phyloP scores from a whole-genome alignment of 768 basidiomycete species.

The Suillus cothurnatus region DNA sequence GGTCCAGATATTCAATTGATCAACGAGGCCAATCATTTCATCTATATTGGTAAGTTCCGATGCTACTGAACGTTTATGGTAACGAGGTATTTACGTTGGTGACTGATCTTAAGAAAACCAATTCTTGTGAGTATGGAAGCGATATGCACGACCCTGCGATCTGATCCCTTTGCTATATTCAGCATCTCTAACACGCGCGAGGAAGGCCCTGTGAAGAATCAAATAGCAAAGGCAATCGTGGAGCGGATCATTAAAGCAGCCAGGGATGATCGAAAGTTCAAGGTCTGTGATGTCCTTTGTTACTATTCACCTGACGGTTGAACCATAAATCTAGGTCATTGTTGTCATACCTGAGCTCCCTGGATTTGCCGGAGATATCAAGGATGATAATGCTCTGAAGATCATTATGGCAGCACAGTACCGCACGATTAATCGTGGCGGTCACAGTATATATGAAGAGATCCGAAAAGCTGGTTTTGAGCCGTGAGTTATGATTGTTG shows the following conservation, averaged over 20 bases:
- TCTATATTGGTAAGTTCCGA: slow-evolving; percentile 80
- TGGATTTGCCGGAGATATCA: slow-evolving; percentile 86
- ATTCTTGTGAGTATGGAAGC: slow-evolving; percentile 66
- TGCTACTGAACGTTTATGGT: neutral
- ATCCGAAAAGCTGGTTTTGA: slow-evolving; percentile 76
- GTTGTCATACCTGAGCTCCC: slow-evolving; percentile 91
- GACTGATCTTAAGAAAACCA: slow-evolving; percentile 63
- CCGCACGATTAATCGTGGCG: slow-evolving; percentile 89
- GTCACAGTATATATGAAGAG: slow-evolving; percentile 82
- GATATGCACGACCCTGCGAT: neutral
- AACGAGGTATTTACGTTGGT: slow-evolving; percentile 13
- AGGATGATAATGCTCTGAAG: slow-evolving; percentile 61
- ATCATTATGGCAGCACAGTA: slow-evolving; percentile 89
- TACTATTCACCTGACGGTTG: neutral
- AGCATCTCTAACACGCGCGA: slow-evolving; percentile 77
- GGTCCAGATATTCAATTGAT: slow-evolving; percentile 75
- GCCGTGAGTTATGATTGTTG: slow-evolving; percentile 51
- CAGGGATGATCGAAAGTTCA: slow-evolving; percentile 69
- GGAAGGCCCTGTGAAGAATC: slow-evolving; percentile 74
- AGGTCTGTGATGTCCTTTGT: slow-evolving; percentile 41
- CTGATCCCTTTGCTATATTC: slow-evolving; percentile 15
- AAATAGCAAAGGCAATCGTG: slow-evolving; percentile 81
- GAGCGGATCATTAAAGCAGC: slow-evolving; percentile 87
- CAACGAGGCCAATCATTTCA: slow-evolving; percentile 80
- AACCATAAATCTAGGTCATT: slow-evolving; percentile 56